Evolutionary conservation across 306 rosid species (phyloP).

Genomic region (Trifolium subterraneum): DNA sequence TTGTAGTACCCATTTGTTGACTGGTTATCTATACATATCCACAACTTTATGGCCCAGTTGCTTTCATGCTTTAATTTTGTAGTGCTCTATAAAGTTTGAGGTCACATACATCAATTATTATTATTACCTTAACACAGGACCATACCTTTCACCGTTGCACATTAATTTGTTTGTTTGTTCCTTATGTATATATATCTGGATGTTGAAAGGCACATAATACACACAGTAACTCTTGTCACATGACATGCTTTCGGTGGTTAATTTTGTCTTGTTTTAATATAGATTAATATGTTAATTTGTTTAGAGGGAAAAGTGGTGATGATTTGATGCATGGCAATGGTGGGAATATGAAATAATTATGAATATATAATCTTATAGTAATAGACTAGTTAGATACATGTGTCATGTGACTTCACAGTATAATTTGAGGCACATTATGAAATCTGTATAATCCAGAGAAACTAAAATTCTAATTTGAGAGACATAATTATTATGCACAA

Average conservation of each 20-base stretch:
- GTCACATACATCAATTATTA: not conserved
- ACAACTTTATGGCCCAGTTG: not conserved
- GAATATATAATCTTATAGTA: too few species aligned
- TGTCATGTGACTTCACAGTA: too few species aligned
- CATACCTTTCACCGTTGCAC: slow-evolving; percentile 1
- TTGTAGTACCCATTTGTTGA: slow-evolving; percentile 4
- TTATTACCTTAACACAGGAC: slow-evolving; percentile 5
- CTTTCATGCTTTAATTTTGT: slow-evolving; percentile 6
- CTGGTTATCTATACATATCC: slow-evolving; percentile 3
- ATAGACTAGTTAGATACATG: too few species aligned
- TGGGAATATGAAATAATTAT: too few species aligned
- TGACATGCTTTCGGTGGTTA: slow-evolving; percentile 12
- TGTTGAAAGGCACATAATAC: not conserved
- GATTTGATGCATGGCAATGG: not conserved
- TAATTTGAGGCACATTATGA: not conserved
- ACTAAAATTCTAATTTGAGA: not conserved
- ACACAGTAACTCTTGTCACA: not conserved
- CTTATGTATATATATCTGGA: not conserved
- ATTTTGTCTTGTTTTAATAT: not conserved
- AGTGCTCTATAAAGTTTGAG: slow-evolving; percentile 11
- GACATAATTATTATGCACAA: too few species aligned
- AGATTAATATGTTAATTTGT: slow-evolving; percentile 5
- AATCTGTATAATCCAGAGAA: not conserved
- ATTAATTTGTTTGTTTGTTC: not conserved
- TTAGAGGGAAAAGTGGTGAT: not conserved